Conservation (phyloP, 306 rosid genomes). For the Astragalus membranaceus region DNA sequence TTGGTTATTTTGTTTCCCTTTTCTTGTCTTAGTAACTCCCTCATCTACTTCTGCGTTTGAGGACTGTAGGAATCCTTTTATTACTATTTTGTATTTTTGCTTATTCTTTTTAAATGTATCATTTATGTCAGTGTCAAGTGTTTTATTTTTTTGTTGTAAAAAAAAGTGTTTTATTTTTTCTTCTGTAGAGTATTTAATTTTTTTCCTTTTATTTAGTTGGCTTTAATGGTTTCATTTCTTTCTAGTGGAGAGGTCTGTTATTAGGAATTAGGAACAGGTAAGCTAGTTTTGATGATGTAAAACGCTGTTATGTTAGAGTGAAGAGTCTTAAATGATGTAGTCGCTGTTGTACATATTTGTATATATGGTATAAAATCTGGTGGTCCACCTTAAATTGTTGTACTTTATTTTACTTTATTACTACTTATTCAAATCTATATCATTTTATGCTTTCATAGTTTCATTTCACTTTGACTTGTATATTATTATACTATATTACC, state of each 20-base stretch:
- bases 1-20: constrained; percentile 27
- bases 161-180: constrained; percentile 1
- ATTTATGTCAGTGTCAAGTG: constrained; percentile 8
- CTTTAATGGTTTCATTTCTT: neutral
- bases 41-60: constrained; percentile 6
- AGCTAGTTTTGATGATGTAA: constrained; percentile 6
- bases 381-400: constrained; percentile 2
- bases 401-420: neutral
- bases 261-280: neutral
- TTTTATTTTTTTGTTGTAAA: too few relatives aligned
- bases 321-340: neutral
- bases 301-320: constrained; percentile 15
- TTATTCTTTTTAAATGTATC: constrained; percentile 24
- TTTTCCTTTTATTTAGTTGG: neutral
- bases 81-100: constrained; percentile 19
- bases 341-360: constrained; percentile 32
- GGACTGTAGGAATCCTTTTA: constrained; percentile 17
- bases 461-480: neutral
- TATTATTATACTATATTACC: neutral
- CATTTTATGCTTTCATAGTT: neutral
- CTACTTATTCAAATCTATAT: too few relatives aligned
- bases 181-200: constrained; percentile 3
- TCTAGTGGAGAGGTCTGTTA: constrained; percentile 1
- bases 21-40: neutral
- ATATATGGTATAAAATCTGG: constrained; percentile 23